Percentiles rank a stretch among this genome's conserved stretches.
phyloP scores from a whole-genome alignment of 129 eudicot genomes.

The Logfia minima region DNA sequence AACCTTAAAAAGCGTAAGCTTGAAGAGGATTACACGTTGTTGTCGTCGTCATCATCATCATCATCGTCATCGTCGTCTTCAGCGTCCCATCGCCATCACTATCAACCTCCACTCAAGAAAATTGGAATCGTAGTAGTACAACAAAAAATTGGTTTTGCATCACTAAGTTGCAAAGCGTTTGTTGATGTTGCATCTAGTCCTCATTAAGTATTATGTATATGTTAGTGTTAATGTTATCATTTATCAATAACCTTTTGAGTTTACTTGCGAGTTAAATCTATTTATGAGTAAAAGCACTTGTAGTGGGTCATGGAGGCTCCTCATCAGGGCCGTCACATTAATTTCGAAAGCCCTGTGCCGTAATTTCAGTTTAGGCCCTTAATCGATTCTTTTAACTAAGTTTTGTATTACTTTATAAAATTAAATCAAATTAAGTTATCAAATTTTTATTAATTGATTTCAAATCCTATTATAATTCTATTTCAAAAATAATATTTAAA shows the following conservation, averaged over 20 bases:
- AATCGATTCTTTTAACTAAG: no score
- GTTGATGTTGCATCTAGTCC: slow-evolving; percentile 25
- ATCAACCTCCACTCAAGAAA: slow-evolving; percentile 26
- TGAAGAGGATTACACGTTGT: slow-evolving; percentile 22
- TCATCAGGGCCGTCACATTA: no score
- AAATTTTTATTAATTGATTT: no score
- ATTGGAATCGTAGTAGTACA: neutral
- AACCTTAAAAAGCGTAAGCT: slow-evolving; percentile 46
- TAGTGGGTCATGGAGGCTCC: neutral
- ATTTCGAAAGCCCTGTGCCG: no score
- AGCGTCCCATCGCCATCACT: slow-evolving; percentile 8
- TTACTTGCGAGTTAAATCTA: slow-evolving; percentile 7
- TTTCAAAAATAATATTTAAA: no score
- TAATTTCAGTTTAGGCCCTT: no score
- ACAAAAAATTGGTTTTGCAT: slow-evolving; percentile 10
- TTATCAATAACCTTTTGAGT: slow-evolving; percentile 8
- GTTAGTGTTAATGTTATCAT: neutral
- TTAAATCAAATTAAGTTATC: no score
- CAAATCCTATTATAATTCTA: no score
- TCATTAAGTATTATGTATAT: slow-evolving; percentile 4
- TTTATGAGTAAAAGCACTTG: neutral
- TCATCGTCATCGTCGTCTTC: neutral
- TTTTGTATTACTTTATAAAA: no score
- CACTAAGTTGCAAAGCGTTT: slow-evolving; percentile 22
- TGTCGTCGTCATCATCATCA: slow-evolving; percentile 10